Evolutionary conservation across 2,329 filamentous ascomycete species (phyloP).

Genomic region (Torrubiella hemipterigena): DNA sequence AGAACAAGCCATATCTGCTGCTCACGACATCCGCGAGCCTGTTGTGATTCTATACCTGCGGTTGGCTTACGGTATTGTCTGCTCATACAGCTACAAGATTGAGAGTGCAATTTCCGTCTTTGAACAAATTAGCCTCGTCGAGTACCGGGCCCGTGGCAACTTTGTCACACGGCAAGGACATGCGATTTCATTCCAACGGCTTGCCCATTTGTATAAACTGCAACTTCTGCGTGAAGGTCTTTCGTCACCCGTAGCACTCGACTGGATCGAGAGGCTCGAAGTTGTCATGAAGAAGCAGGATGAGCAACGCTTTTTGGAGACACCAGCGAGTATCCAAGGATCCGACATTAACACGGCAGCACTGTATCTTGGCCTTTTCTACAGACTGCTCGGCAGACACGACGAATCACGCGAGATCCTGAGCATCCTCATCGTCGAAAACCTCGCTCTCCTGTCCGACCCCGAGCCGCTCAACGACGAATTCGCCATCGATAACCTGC

Average conservation of each 20-base stretch:
- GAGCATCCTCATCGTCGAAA: conserved; percentile 21
- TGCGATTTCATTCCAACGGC: conserved; percentile 25
- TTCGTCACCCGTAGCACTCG: conserved; percentile 12
- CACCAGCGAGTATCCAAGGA: conserved; percentile 26
- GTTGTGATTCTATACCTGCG: conserved; percentile 24
- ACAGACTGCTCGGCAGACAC: conserved; percentile 17
- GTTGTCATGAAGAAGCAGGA: conserved; percentile 22
- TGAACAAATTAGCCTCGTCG: conserved; percentile 21
- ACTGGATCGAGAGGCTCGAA: conserved; percentile 23
- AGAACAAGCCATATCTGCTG: conserved; percentile 18
- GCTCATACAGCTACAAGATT: conserved; percentile 20
- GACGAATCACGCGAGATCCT: conserved; percentile 17
- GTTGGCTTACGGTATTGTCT: conserved; percentile 21
- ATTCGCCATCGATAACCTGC: conserved; percentile 27
- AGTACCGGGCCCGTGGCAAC: conserved; percentile 26
- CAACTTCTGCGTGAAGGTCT: conserved; percentile 17
- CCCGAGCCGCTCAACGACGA: conserved; percentile 28
- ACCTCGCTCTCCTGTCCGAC: conserved; percentile 24
- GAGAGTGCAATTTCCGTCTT: conserved; percentile 22
- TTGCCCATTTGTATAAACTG: conserved; percentile 24
- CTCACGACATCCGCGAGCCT: conserved; percentile 20
- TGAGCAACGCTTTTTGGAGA: conserved; percentile 24
- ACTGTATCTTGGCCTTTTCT: conserved; percentile 26
- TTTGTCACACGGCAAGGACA: conserved; percentile 25
- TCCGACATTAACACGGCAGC: conserved; percentile 28